phyloP scores from a whole-genome alignment of 2,329 filamentous ascomycete species.

The Blumeriella jaapii region DNA sequence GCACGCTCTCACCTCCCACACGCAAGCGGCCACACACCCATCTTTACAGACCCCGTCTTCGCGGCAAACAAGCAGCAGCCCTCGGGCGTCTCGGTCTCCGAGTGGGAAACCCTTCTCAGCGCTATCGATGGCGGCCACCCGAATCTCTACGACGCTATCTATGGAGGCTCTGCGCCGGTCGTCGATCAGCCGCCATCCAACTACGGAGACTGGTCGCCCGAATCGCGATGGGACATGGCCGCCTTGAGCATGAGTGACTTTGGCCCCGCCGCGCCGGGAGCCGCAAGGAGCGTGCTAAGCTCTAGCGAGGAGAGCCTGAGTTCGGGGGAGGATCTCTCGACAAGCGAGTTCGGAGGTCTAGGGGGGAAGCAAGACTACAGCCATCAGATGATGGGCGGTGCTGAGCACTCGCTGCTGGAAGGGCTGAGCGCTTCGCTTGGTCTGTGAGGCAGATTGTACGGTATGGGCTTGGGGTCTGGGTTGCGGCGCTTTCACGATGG shows the following conservation, averaged over 20 bases:
- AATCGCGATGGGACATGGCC: slow-evolving; percentile 36
- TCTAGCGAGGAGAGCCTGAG: slow-evolving; percentile 49
- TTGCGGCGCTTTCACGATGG: no score
- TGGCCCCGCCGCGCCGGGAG: slow-evolving; percentile 15
- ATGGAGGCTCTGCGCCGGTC: slow-evolving; percentile 46
- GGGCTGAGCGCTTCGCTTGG: slow-evolving; percentile 32
- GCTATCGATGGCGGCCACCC: slow-evolving; percentile 68
- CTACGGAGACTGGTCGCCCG: slow-evolving; percentile 41
- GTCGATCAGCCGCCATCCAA: slow-evolving; percentile 15
- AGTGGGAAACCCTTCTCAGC: slow-evolving; percentile 75
- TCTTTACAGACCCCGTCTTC: slow-evolving; percentile 22
- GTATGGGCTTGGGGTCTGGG: no score
- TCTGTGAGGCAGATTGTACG: no score
- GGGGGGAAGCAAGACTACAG: slow-evolving; percentile 13
- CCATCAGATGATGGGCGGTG: slow-evolving; percentile 9
- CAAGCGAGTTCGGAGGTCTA: slow-evolving; percentile 20
- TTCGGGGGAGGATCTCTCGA: slow-evolving; percentile 34
- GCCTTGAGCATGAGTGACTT: slow-evolving; percentile 32
- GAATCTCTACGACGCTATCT: slow-evolving; percentile 78
- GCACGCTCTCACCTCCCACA: slow-evolving; percentile 25
- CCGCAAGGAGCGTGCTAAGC: slow-evolving; percentile 43
- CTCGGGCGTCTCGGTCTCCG: slow-evolving; percentile 45
- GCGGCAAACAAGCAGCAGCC: slow-evolving; percentile 29
- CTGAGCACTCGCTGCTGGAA: slow-evolving; percentile 21
- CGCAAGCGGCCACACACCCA: slow-evolving; percentile 30